Conservation (phyloP, 225 moss, liverwort and hornwort genomes). For the Thuidium tamariscinum region DNA sequence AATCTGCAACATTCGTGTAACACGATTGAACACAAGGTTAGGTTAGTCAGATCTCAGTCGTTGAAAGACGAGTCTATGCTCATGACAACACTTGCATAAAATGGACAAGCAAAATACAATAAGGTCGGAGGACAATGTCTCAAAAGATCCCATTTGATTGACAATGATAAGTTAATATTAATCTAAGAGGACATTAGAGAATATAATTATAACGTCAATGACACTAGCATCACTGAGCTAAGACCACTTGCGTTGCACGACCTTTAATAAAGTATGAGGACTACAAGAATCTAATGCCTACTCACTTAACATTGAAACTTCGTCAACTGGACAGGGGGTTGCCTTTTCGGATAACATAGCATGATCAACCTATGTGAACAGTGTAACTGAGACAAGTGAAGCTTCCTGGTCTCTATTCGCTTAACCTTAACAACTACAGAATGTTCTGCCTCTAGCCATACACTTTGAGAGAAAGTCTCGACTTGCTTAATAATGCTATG, state of each 20-base stretch:
- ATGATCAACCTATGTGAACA: neutral
- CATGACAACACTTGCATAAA: neutral
- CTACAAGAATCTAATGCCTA: neutral
- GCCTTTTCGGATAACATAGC: neutral
- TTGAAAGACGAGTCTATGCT: neutral
- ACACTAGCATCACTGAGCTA: neutral
- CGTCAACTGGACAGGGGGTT: neutral
- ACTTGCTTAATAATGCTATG: neutral
- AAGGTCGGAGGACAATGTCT: neutral
- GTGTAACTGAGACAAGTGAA: neutral
- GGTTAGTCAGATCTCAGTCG: neutral
- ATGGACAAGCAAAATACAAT: neutral
- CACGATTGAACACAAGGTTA: neutral
- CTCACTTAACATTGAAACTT: neutral
- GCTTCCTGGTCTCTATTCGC: neutral
- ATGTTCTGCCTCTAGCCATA: too few species aligned
- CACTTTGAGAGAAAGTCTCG: neutral
- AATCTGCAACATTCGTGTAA: slow-evolving; percentile 9
- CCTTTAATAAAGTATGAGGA: neutral
- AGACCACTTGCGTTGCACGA: neutral
- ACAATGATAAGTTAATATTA: neutral
- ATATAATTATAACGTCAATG: neutral
- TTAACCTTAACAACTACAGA: neutral
- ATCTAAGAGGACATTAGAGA: neutral
- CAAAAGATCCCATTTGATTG: neutral